Percentiles rank a stretch among this genome's conserved stretches.
Evolutionary conservation across 208 protist species (phyloP).

Genomic region (Lotmaria passim): DNA sequence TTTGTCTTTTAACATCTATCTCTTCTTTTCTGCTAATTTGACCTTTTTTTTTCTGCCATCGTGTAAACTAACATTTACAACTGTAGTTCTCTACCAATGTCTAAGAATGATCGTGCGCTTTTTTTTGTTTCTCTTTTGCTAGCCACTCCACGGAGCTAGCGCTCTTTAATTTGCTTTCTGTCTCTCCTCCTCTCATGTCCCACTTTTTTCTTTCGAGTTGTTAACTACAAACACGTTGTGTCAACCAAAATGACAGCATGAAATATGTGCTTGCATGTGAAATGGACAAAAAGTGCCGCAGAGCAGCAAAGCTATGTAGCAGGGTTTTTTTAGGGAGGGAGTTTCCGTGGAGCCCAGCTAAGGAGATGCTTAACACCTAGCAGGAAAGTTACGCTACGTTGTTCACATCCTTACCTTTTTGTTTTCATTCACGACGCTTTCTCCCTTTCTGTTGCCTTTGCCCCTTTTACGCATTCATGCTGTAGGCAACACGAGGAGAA

Average conservation of each 20-base stretch:
- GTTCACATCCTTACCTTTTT: background rate
- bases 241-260: background rate
- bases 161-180: background rate
- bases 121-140: background rate
- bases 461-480: background rate
- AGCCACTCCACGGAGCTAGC: background rate
- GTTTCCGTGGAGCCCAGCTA: background rate
- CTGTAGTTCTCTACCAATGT: background rate
- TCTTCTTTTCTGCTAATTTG: slow-evolving; percentile 37
- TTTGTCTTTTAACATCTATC: slow-evolving; percentile 8
- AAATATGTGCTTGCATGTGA: background rate
- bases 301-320: background rate
- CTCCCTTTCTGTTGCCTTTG: background rate
- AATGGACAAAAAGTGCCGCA: background rate
- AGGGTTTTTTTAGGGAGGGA: background rate
- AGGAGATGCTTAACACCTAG: background rate
- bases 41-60: slow-evolving; percentile 18
- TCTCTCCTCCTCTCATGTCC: slow-evolving; percentile 24
- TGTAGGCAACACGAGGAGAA: background rate
- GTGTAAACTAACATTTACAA: too few species aligned
- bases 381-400: background rate
- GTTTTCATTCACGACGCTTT: too few species aligned
- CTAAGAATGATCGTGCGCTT: background rate
- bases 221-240: too few species aligned
- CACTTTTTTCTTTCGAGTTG: background rate